Percentiles rank a stretch among this genome's conserved stretches.
These are phyloP conservation scores for Hypsizygus marmoreus DNA, from an alignment of 768 basidiomycete species.

Conservation along the genomic window DNA sequence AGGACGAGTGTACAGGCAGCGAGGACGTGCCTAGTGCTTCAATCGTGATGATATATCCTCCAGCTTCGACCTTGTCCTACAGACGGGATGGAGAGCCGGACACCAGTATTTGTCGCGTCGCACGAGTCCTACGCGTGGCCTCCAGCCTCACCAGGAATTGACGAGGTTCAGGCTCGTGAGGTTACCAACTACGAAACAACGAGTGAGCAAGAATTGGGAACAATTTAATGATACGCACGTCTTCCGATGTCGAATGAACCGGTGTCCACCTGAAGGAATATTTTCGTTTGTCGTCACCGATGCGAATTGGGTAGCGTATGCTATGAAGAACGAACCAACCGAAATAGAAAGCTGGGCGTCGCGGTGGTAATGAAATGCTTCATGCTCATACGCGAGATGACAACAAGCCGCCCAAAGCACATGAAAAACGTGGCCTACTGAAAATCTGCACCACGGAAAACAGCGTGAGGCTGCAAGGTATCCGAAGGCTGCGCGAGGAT, in stretches of 20 bases:
- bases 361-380: too few species aligned
- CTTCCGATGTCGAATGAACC: conserved; percentile 86
- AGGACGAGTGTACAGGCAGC: not conserved
- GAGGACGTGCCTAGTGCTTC: conserved; percentile 67
- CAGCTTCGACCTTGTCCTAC: conserved; percentile 67
- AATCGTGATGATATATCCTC: conserved; percentile 60
- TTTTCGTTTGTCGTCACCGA: conserved; percentile 52
- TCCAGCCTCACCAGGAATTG: conserved; percentile 46
- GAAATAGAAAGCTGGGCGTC: conserved; percentile 1
- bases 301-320: conserved; percentile 63
- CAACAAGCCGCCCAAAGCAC: too few species aligned
- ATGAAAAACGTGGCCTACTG: not conserved
- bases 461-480: too few species aligned
- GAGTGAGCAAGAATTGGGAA: not conserved
- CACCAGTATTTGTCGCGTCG: conserved; percentile 42
- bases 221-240: conserved; percentile 41
- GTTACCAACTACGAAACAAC: conserved; percentile 66
- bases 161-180: conserved; percentile 61
- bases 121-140: conserved; percentile 61
- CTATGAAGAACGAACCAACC: conserved; percentile 35
- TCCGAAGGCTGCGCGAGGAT: too few species aligned
- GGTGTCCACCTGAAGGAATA: conserved; percentile 75
- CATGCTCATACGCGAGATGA: too few species aligned
- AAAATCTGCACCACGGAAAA: too few species aligned
- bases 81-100: conserved; percentile 57